Percentiles rank a stretch among this genome's conserved stretches.
These are phyloP conservation scores for Botrytis deweyae DNA, from an alignment of 2,329 filamentous ascomycete genomes.

Conservation along the genomic window DNA sequence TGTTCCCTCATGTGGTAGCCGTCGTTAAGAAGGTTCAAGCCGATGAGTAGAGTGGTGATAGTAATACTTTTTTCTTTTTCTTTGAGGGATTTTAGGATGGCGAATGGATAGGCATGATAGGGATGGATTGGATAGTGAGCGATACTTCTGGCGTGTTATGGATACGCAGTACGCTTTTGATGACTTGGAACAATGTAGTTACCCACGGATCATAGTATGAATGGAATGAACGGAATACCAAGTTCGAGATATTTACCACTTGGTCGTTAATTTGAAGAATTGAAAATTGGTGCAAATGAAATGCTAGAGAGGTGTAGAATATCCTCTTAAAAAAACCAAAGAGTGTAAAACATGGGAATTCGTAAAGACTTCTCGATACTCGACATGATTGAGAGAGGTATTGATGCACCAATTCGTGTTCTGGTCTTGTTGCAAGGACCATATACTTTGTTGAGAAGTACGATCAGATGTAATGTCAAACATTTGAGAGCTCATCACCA, in stretches of 20 bases:
- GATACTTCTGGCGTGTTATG: conserved; percentile 13
- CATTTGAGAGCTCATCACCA: background rate
- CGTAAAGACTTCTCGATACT: background rate
- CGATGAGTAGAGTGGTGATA: conserved; percentile 31
- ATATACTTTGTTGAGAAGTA: background rate
- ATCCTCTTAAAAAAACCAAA: background rate
- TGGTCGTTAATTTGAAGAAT: background rate
- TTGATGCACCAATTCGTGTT: background rate
- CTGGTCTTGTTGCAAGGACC: background rate
- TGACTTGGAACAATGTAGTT: background rate
- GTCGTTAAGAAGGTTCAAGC: conserved; percentile 82
- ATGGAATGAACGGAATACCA: background rate
- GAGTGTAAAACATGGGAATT: background rate
- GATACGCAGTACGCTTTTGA: conserved; percentile 8
- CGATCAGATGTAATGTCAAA: background rate
- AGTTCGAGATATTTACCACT: background rate
- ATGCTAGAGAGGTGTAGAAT: background rate
- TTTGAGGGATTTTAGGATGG: conserved; percentile 23
- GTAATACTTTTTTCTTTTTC: conserved; percentile 9
- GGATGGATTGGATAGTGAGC: conserved; percentile 7
- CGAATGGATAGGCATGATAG: conserved; percentile 8
- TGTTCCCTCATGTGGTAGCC: conserved; percentile 72
- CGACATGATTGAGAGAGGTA: background rate
- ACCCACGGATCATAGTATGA: background rate
- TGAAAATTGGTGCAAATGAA: background rate